Conservation (phyloP, 257 asterid genomes). For the Lycium ferocissimum region DNA sequence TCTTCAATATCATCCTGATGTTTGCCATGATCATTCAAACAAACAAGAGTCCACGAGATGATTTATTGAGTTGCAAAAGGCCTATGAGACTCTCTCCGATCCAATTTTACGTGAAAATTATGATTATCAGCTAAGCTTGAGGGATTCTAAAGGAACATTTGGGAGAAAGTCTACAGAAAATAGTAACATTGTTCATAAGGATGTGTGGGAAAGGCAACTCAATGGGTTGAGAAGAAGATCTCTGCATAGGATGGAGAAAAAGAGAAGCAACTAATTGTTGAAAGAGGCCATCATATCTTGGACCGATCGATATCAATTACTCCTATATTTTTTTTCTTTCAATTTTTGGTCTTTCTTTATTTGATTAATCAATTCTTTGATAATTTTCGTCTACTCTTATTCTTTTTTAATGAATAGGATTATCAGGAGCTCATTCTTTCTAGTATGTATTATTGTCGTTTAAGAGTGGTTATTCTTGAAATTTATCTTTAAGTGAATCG, state of each 20-base stretch:
- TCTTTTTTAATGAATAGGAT: background rate
- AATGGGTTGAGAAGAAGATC: constrained; percentile 44
- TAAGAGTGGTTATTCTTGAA: background rate
- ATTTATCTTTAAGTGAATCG: background rate
- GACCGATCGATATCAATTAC: background rate
- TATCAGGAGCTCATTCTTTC: background rate
- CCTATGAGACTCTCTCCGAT: constrained; percentile 54
- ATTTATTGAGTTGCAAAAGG: constrained; percentile 50
- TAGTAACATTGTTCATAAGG: constrained; percentile 24
- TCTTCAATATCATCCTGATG: constrained; percentile 57
- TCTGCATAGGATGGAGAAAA: constrained; percentile 35
- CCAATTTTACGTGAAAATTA: constrained; percentile 42
- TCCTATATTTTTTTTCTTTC: background rate
- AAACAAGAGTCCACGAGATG: constrained; percentile 47
- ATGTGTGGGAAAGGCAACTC: constrained; percentile 61
- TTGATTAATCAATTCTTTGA: background rate
- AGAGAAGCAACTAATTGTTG: constrained; percentile 1
- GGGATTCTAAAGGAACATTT: background rate
- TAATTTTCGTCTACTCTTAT: background rate
- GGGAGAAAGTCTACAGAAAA: background rate
- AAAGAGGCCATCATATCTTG: background rate
- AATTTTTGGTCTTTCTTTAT: background rate
- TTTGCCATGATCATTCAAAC: constrained; percentile 29
- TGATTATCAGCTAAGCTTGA: constrained; percentile 42
- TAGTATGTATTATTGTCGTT: background rate